Evolutionary conservation across 441 rosid genomes (phyloP), one percentile per base, ranked within the genome.

Genomic region (Pelargonium citronellum): DNA sequence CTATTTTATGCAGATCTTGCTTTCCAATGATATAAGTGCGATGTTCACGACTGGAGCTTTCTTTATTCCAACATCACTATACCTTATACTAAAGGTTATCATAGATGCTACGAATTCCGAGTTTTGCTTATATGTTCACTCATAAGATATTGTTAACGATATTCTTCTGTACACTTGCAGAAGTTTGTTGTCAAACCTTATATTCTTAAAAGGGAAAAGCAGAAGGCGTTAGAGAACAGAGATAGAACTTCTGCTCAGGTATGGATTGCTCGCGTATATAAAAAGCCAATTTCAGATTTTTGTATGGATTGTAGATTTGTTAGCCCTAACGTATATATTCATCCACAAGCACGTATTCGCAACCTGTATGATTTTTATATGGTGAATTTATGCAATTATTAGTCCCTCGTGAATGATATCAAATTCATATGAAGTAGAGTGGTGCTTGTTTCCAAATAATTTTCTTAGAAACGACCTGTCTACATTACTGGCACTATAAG

Each of bases 1-100:
- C 61, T 79, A 58, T 83, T 69, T 43, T 68, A 24, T 86, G 84
- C 95, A 95, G 97, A 80, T 95, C 75, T 83, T 95, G 79, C 95
- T 95, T 69, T 81, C 97, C 55, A 78, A 84, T 53, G 75, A 82
- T 80, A 72, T 91, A 68, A 77, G 74, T 81, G 85, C 90, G 67
- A 46, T 83, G 49, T 82, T 95, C 74, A 92, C 92, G 30, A 76
- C 89, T 19, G 94, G 99, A 80, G 97, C 97, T 22, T 85, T 95
- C 69, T 24, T 89, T 67, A 67, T 95, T 75, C 99, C 99, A 51
- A 81, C 96, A 75, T 92, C 99, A 43, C 62, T 86, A 46, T 95
- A 86, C 91, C 87, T 95, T 73, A 74, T 87, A 77, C 84, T 92
- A 19, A 91, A 95, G 97, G 99, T 90, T 74, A 72, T 75, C 70